Evolutionary conservation across 768 basidiomycete genomes (phyloP), one percentile per base, ranked within the genome.

Genomic region (Cystofilobasidium bisporidii): DNA sequence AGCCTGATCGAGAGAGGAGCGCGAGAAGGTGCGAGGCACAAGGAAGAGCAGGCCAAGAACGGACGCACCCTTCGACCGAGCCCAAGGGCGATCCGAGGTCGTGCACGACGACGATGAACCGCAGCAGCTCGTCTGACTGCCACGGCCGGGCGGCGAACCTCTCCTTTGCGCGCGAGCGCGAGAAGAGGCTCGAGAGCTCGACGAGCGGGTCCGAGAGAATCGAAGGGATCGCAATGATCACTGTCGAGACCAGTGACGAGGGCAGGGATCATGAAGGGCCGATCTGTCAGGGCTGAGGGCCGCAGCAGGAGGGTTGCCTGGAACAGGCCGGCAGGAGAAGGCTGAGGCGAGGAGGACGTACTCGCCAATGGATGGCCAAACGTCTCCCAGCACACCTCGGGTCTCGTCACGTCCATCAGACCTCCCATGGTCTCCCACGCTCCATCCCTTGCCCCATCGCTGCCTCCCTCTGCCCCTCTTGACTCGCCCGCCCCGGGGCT

Each of bases 371-470:
- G 75, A 67, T 72, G 72, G 1, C 48, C 71, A 41, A 73, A 75
- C 10, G 74, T 75, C 67, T 75, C 73, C 68, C 68, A 20, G 60
- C 68, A 0, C 58, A 69, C n/a, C 41, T 61, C 33, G 58, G 62
- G 28, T 33, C 62, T 18, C 91, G 94, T 79, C 88, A 94, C 76
- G 93, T 96, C 74, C 94, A 94, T 78, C 85, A 96, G 69, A 91
- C 92, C 64, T 78, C 94, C 67, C 91, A 94, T 77, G 85, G 28
- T 56, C 8, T 4, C 2, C 53, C 53, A 56, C 5, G 53, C 53
- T 2, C 18, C 18, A 4, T 20, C 28, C 30, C 20, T 43, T 36
- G 36, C 41, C 11, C 48, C 26, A n/a, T n/a, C n/a, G n/a, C n/a
- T n/a, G n/a, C n/a, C n/a, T n/a, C n/a, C n/a, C n/a, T n/a, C n/a